Evolutionary conservation across 2,329 filamentous ascomycete genomes (phyloP), one percentile per base, ranked within the genome.

Genomic region (Pseudogymnoascus sp.): DNA sequence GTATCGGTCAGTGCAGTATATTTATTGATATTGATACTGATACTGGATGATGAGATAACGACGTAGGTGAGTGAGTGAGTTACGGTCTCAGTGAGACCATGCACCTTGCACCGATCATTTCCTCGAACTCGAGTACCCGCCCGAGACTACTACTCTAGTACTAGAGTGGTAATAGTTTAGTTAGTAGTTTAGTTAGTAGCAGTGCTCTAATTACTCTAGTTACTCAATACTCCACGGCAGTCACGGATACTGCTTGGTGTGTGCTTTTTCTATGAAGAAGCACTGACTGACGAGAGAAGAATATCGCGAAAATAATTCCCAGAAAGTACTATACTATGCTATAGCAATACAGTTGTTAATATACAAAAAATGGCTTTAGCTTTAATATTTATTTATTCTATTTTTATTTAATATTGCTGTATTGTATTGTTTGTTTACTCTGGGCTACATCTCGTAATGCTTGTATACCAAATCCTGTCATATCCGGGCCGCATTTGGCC

Each of bases 51-150:
- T 56, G 26, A 53, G n/a, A 53, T 33, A 53, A 31, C 46, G 46
- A 31, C n/a, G 46, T 31, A 16, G 26, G 43, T 28, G 24, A 28
- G n/a, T 28, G 24, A 28, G n/a, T 56, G 46, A 33, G 50, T 50
- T 50, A 50, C 43, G 14, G 43, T 56, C 50, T 56, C 28, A 56
- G 26, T 33, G 50, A 56, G 50, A 33, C n/a, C 50, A 56, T 56
- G 50, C 50, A 33, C 50, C 50, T 19, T 56, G 50, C 50, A 56
- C 50, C 50, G 50, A 56, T 56, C 50, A 56, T 56, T 56, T 56
- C 50, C 50, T 7, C n/a, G n/a, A 19, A 12, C n/a, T 11, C 6
- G 7, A 10, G 50, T 56, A 56, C 50, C 43, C 24, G 43, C 43
- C 43, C 19, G 19, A 46, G 19, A 16, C 10, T 11, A 11, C 24